These are phyloP conservation scores for Tolypocladium album DNA, from an alignment of 2,329 filamentous ascomycete species.

Conservation along the genomic window DNA sequence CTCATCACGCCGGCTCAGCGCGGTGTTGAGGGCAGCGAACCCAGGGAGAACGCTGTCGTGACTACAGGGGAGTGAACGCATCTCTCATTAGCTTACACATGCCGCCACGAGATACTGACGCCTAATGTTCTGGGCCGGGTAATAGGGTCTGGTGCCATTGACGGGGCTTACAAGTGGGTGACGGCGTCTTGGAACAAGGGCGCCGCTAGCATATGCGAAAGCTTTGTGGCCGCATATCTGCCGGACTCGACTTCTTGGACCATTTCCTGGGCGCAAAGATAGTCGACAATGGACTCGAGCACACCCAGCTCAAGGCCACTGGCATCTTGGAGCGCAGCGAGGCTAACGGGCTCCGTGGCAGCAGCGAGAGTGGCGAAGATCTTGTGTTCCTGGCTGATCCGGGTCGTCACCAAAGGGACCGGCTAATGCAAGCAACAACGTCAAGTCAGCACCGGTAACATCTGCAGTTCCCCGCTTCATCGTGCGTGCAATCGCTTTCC, in stretches of 20 bases:
- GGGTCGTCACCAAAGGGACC: conserved; percentile 5
- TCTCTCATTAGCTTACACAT: neutral
- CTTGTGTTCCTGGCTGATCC: conserved; percentile 7
- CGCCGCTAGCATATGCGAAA: conserved; percentile 4
- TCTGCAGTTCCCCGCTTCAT: neutral
- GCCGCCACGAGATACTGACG: neutral
- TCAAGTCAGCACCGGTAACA: neutral
- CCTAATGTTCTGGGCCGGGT: neutral
- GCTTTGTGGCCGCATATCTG: conserved; percentile 4
- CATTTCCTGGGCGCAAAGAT: conserved; percentile 6
- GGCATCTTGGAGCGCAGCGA: conserved; percentile 3
- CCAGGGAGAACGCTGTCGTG: conserved; percentile 8
- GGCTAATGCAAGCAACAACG: neutral
- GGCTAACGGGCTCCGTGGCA: conserved; percentile 2
- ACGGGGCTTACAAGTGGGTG: conserved; percentile 6
- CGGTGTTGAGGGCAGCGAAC: conserved; percentile 6
- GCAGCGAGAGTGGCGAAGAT: conserved; percentile 5
- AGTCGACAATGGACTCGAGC: conserved; percentile 8
- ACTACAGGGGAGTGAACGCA: conserved; percentile 1
- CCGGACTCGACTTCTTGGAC: conserved; percentile 1
- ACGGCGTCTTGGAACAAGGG: conserved; percentile 7
- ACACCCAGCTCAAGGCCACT: conserved; percentile 1
- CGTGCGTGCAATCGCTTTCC: neutral
- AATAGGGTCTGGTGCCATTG: neutral
- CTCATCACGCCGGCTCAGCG: conserved; percentile 1